Evolutionary conservation across 1,284 basidiomycete species (phyloP).

Genomic region (Blastosporella zonata): DNA sequence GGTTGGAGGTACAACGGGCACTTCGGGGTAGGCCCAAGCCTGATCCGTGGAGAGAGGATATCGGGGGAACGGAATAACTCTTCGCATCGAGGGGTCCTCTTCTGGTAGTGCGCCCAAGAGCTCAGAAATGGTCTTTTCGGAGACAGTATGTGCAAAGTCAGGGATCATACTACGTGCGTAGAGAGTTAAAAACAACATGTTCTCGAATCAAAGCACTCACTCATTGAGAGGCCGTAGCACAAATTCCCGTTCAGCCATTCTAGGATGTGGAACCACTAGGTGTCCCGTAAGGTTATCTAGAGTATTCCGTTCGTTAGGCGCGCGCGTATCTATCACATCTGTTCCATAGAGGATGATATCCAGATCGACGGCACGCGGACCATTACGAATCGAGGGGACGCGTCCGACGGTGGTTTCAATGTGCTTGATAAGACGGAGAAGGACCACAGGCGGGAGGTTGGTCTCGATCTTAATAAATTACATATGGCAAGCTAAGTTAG

Average conservation of each 20-base stretch:
- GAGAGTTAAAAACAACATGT: neutral
- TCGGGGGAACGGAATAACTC: constrained; percentile 64
- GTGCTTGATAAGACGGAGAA: constrained; percentile 71
- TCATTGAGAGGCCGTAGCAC: constrained; percentile 87
- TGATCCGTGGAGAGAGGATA: constrained; percentile 36
- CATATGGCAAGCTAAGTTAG: neutral
- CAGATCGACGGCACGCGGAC: constrained; percentile 89
- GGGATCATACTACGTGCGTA: constrained; percentile 61
- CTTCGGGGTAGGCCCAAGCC: constrained; percentile 17
- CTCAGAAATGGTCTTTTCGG: constrained; percentile 42
- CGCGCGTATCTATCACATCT: constrained; percentile 58
- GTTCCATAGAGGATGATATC: constrained; percentile 85
- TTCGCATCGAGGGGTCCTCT: constrained; percentile 49
- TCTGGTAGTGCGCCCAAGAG: constrained; percentile 41
- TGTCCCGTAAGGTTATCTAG: constrained; percentile 59
- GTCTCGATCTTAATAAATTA: constrained; percentile 64
- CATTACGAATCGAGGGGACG: constrained; percentile 80
- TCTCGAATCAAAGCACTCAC: constrained; percentile 44
- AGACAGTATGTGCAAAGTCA: constrained; percentile 59
- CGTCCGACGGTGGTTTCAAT: constrained; percentile 81
- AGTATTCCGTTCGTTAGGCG: constrained; percentile 32
- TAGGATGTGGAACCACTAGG: constrained; percentile 83
- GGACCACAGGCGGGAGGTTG: constrained; percentile 55
- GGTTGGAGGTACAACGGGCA: constrained; percentile 44
- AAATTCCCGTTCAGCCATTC: constrained; percentile 85